Conservation (phyloP, 2,329 filamentous ascomycete genomes). For the Tolypocladium endophyticum region DNA sequence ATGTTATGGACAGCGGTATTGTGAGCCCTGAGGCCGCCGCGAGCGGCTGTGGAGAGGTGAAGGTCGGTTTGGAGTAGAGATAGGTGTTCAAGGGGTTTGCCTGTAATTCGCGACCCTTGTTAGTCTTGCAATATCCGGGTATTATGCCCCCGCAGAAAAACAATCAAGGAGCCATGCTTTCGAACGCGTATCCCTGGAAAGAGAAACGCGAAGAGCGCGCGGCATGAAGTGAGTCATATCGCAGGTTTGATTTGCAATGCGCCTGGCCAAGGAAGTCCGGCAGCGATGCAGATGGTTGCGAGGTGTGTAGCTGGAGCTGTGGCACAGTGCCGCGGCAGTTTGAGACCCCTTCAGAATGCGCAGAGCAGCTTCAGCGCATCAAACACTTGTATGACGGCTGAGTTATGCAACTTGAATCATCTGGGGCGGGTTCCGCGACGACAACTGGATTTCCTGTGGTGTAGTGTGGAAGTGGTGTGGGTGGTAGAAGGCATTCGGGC, state of each 20-base stretch:
- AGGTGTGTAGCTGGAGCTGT: not conserved
- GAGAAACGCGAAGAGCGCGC: not conserved
- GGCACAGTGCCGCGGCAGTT: not conserved
- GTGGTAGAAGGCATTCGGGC: slow-evolving; percentile 5
- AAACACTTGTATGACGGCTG: not conserved
- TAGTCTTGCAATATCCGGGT: slow-evolving; percentile 25
- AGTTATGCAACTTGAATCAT: not conserved
- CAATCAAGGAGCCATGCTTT: not conserved
- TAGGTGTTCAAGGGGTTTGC: slow-evolving; percentile 97
- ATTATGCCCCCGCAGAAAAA: not conserved
- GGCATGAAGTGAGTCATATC: not conserved
- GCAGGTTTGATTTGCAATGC: not conserved
- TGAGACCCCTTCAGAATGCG: not conserved
- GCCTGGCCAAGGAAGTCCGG: not conserved
- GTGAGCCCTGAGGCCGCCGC: slow-evolving; percentile 87
- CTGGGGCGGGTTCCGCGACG: not conserved
- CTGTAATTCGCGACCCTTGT: slow-evolving; percentile 38
- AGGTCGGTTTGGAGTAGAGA: slow-evolving; percentile 79
- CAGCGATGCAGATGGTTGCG: not conserved
- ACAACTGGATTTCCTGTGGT: not conserved
- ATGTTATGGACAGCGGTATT: slow-evolving; percentile 92
- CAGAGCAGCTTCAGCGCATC: not conserved
- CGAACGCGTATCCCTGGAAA: not conserved
- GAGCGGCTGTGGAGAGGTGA: slow-evolving; percentile 85
- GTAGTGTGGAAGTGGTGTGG: not conserved